These are phyloP conservation scores for Plasmodium gonderi DNA, from an alignment of 169 alveolate genomes.

Conservation along the genomic window DNA sequence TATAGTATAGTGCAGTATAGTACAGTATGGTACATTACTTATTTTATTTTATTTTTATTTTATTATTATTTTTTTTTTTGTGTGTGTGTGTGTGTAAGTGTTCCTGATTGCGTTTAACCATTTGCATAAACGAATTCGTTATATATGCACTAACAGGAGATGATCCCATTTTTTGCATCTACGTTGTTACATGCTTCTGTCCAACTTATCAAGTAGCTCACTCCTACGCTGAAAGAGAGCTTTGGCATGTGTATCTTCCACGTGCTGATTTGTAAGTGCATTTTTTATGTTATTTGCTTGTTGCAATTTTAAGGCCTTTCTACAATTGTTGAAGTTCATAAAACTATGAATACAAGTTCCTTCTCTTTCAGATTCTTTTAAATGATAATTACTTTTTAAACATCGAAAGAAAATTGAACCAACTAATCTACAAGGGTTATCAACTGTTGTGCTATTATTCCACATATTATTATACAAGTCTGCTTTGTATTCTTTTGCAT, in stretches of 20 bases:
- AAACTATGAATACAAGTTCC: conserved; percentile 76
- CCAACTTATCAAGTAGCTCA: conserved; percentile 36
- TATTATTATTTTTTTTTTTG: neutral
- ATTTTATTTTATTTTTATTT: too few relatives aligned
- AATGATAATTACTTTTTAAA: conserved; percentile 78
- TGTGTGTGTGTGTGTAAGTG: neutral
- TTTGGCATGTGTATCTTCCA: conserved; percentile 79
- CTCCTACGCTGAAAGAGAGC: conserved; percentile 71
- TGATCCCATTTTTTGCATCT: neutral
- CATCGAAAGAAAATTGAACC: conserved; percentile 85
- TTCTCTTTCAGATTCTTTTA: conserved; percentile 65
- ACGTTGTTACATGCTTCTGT: neutral
- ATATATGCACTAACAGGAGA: neutral
- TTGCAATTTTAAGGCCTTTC: conserved; percentile 78
- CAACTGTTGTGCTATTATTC: conserved; percentile 85
- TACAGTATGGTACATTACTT: too few relatives aligned
- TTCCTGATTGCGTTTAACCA: too few relatives aligned
- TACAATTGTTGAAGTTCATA: conserved; percentile 77
- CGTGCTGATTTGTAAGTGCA: conserved; percentile 79
- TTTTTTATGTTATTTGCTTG: conserved; percentile 77
- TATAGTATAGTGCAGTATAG: too few relatives aligned
- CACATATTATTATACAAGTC: conserved; percentile 85
- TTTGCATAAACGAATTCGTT: neutral
- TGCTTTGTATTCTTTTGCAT: conserved; percentile 90
- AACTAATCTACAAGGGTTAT: conserved; percentile 85